phyloP scores from a whole-genome alignment of 805 yeast genomes.

The Yarrowia sp. region DNA sequence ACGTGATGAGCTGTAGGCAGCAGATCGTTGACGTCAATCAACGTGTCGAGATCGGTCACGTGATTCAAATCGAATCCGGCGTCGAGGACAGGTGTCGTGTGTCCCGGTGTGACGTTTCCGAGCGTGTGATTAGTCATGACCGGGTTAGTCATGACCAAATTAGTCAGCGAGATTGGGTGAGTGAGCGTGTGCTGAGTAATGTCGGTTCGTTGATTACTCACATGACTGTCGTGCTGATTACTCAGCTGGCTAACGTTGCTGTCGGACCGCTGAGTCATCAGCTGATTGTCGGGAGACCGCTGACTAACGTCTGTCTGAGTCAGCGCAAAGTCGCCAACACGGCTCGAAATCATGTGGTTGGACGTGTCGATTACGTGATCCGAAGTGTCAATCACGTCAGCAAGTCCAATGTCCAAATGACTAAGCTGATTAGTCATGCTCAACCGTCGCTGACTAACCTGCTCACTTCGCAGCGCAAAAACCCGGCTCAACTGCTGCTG shows the following conservation, averaged over 20 bases:
- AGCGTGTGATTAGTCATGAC: neutral
- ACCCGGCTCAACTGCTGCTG: slow-evolving; percentile 13
- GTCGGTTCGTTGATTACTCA: neutral
- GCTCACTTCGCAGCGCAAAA: neutral
- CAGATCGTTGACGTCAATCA: neutral
- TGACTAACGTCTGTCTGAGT: too few relatives aligned
- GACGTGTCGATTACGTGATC: neutral
- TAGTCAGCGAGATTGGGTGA: neutral
- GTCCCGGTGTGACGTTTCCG: slow-evolving; percentile 12
- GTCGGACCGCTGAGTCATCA: too few relatives aligned
- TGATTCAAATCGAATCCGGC: neutral
- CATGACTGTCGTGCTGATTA: neutral
- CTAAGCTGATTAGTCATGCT: neutral
- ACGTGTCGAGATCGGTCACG: neutral
- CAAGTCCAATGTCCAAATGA: too few relatives aligned
- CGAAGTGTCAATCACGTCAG: too few relatives aligned
- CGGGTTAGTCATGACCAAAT: neutral
- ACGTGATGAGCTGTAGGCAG: neutral
- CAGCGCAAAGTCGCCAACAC: neutral
- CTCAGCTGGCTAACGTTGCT: too few relatives aligned
- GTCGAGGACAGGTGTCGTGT: neutral
- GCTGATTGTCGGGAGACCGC: too few relatives aligned
- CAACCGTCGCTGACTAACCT: too few relatives aligned
- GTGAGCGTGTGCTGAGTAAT: neutral
- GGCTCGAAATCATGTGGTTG: neutral